Base-by-base conservation (phyloP, 2,329 filamentous ascomycete genomes). In the Knoxdaviesia capensis region DNA sequence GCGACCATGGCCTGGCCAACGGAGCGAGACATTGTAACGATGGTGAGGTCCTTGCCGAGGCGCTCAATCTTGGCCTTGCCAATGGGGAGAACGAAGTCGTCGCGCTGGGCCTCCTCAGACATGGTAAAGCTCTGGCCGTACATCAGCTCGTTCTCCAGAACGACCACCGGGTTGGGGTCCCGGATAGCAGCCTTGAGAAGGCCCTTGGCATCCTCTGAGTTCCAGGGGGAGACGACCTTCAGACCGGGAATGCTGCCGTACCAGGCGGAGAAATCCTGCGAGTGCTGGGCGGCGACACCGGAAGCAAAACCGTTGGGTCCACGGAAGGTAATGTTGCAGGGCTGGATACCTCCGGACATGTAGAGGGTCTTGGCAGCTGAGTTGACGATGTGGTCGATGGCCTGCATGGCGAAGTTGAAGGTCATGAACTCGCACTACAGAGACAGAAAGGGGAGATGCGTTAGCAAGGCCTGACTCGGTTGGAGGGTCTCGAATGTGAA, bases 331-430 rank as follows among this genome's bases (percentile, higher is more conserved):
- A 98, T 88, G 71, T 96, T 96, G 69, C 90, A 98, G 54, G 90
- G 90, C 67, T 98, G 90, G 62, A 94, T 96, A 62, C 90, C 90
- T 55, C 90, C 90, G 49, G 90, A 96, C 90, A 98, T 98, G 73
- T 98, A 98, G 58, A 98, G 88, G 44, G 90, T 98, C 74, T 98
- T 98, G 58, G 86, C 90, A 53, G 73, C 90, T 40, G 88, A 96
- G 77, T 98, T 98, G 76, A 98, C 87, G 59, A 98, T 84, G 63
- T 98, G 90, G 62, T 98, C 90, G 63, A 98, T 98, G 59, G 90
- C 85, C 69, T 98, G 90, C 90, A 98, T 98, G 63, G 90, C 88
- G 60, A 96, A 96, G 76, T 98, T 98, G 77, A 94, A 96, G 56
- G 90, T 98, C 90, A 98, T 98, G 74, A 98, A 98, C 69, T 98